A percentile compares a stretch with the other conserved stretches of the same genome.
Conservation (phyloP, 306 rosid genomes). For the Begonia fuchsioides region DNA sequence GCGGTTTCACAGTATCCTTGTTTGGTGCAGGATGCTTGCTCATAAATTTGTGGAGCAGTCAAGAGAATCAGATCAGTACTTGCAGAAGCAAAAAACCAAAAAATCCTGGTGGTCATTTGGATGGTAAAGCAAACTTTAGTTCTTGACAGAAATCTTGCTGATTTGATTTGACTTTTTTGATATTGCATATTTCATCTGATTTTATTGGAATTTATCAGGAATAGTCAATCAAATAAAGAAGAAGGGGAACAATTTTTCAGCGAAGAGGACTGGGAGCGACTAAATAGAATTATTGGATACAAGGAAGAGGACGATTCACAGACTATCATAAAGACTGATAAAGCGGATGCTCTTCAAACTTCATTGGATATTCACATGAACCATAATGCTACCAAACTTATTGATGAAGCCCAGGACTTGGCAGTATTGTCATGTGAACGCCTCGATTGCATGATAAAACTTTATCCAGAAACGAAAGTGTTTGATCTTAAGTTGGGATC, state of each 20-base stretch:
- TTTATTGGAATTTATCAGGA: slow-evolving; percentile 29
- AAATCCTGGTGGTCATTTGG: slow-evolving; percentile 89
- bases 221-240: slow-evolving; percentile 42
- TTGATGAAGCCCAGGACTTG: slow-evolving; percentile 57
- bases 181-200: too few species aligned
- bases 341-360: slow-evolving; percentile 64
- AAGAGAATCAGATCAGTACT: slow-evolving; percentile 28
- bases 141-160: background rate
- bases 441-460: slow-evolving; percentile 63
- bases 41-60: slow-evolving; percentile 81
- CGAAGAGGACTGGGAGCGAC: slow-evolving; percentile 78
- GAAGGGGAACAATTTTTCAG: slow-evolving; percentile 61
- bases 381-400: slow-evolving; percentile 85
- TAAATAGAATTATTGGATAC: slow-evolving; percentile 86
- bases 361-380: slow-evolving; percentile 67
- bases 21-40: slow-evolving; percentile 68
- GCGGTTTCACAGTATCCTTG: slow-evolving; percentile 7
- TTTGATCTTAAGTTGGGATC: slow-evolving; percentile 78
- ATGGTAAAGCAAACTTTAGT: slow-evolving; percentile 32
- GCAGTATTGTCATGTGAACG: slow-evolving; percentile 91
- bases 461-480: slow-evolving; percentile 79
- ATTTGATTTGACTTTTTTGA: background rate
- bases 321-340: slow-evolving; percentile 24
- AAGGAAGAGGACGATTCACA: slow-evolving; percentile 61
- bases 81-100: slow-evolving; percentile 39